Base-by-base conservation (phyloP, 768 basidiomycete species). In the Pleurotus tuoliensis region DNA sequence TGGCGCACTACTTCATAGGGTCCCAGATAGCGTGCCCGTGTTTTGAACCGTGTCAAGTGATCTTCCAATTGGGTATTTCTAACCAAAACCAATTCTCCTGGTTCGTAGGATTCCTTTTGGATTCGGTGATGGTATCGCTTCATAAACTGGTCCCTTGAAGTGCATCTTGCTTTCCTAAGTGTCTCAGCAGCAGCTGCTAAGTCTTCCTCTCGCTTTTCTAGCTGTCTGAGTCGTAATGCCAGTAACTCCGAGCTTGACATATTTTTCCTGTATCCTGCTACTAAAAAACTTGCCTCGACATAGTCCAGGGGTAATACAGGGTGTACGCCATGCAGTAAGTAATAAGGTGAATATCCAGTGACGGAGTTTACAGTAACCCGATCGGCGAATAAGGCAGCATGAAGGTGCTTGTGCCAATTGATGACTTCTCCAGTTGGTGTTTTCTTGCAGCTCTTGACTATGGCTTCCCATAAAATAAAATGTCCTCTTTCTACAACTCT, bases 31-130 rank as follows among this genome's bases (percentile, higher is more conserved):
- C 65, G 47, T 6, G 69, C 56, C 1, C 58, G 59, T 24, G 63
- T 67, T 56, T 76, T 76, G 1, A 60, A 24, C 4, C 4, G 24
- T n/a, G 66, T 64, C 1, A 71, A 57, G 0, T 68, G 58, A 13
- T 61, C 67, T 46, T 74, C 71, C 13, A 69, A 60, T 0, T 41
- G 27, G 2, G 70, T 69, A 52, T 78, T 76, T 7, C 68, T 59
- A 1, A 73, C 62, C 0, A 77, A 54, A 0, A 77, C 69, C 0
- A 79, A 61, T 2, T 66, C 65, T 9, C 73, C 73, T 2, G 56
- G 56, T 13, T 62, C 34, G 55, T 72, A 76, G 20, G 65, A 37
- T 55, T 54, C 69, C 16, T 69, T 56, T 2, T 47, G 43, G 34
- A 73, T 69, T 0, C 53, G 59, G 18, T 58, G 8, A 3, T 12